Evolutionary conservation across 2,329 filamentous ascomycete genomes (phyloP), one percentile per base, ranked within the genome.

Genomic region (Penicillium thymicola): DNA sequence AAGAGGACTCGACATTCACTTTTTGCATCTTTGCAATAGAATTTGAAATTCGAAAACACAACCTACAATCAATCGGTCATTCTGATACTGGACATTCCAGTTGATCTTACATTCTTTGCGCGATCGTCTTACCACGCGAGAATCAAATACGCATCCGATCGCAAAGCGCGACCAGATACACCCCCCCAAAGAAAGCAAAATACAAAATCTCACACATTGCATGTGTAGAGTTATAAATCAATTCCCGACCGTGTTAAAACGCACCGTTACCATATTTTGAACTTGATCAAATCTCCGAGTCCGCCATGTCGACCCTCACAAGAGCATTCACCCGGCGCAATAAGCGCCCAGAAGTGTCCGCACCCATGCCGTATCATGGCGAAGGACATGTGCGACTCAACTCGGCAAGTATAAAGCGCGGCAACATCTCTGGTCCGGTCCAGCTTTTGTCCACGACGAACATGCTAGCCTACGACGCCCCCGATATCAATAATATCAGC

Each of bases 371-470:
- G 5, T 73, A 74, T 55, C 73, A 75, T 42, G 59, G 57, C 14
- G 75, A 78, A 58, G 71, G 72, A n/a, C 76, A 77, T 59, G 67
- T 73, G 56, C 76, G 74, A 64, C 78, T 77, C 56, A 69, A 73
- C 32, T 68, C 77, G 9, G 77, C 75, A 30, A 76, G 73, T 18
- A 79, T 80, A 64, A 75, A 78, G 57, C 75, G 78, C 47, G 74
- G 69, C 59, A 75, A 77, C 59, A 99, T 99, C 71, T 99, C 94
- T 1, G 85, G 82, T 3, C 94, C 94, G 0, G 82, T 96, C 51
- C 87, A 92, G 74, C 82, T 99, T 61, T 81, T 97, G 47, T 95
- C 94, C 58, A 96, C 93, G 5, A 97, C 94, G 65, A 99, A 97
- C 76, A 91, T 95, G 84, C 87, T 97, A 53, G 92, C 91, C 8